Evolutionary conservation across 2,329 filamentous ascomycete species (phyloP).

Genomic region (Sporothrix schenckii): DNA sequence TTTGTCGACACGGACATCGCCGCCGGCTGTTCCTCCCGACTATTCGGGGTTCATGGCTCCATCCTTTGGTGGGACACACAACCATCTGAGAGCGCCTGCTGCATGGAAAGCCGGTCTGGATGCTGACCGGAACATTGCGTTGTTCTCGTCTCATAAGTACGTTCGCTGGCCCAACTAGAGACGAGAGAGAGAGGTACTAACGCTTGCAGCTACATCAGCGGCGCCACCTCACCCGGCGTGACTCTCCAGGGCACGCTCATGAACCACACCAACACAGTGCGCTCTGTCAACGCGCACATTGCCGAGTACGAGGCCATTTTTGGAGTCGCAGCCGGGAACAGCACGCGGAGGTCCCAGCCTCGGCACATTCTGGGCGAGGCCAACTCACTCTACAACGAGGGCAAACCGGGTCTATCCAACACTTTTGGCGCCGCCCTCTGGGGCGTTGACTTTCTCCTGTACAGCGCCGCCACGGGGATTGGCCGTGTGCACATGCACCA

Average conservation of each 20-base stretch:
- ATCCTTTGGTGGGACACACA: slow-evolving; percentile 58
- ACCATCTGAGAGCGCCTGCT: slow-evolving; percentile 54
- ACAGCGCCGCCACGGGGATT: slow-evolving; percentile 59
- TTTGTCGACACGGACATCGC: neutral
- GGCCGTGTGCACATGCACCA: slow-evolving; percentile 65
- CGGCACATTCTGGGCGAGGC: slow-evolving; percentile 63
- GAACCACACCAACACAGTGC: slow-evolving; percentile 61
- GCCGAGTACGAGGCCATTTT: slow-evolving; percentile 51
- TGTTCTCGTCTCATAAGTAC: slow-evolving; percentile 64
- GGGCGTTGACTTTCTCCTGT: slow-evolving; percentile 65
- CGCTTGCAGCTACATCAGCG: slow-evolving; percentile 60
- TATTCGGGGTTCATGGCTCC: slow-evolving; percentile 58
- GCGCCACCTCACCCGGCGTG: slow-evolving; percentile 61
- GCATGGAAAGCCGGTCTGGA: slow-evolving; percentile 61
- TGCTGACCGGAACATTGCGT: slow-evolving; percentile 51
- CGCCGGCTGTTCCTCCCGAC: neutral
- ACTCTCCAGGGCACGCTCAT: slow-evolving; percentile 65
- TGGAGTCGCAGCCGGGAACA: slow-evolving; percentile 28
- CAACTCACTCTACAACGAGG: slow-evolving; percentile 66
- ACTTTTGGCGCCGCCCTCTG: slow-evolving; percentile 67
- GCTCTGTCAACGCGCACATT: slow-evolving; percentile 54
- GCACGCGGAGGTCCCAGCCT: slow-evolving; percentile 39
- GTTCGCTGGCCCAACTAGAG: slow-evolving; percentile 33
- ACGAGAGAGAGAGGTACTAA: slow-evolving; percentile 21
- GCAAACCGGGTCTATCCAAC: slow-evolving; percentile 63